Evolutionary conservation across 805 yeast species (phyloP).

Genomic region (Yueomyces sinensis): DNA sequence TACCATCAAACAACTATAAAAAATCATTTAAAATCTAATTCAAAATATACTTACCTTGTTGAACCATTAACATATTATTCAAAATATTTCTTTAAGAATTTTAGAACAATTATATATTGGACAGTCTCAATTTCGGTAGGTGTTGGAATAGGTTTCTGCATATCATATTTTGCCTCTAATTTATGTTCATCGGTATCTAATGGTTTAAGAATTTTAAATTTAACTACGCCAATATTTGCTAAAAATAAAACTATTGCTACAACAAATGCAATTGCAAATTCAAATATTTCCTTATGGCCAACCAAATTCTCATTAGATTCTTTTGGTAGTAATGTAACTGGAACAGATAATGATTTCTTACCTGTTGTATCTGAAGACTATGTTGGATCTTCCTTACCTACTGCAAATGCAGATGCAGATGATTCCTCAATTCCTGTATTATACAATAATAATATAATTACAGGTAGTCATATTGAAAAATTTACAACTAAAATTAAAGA

Average conservation of each 20-base stretch:
- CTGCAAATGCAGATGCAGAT: neutral
- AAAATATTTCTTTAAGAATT: neutral
- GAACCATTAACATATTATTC: too few species aligned
- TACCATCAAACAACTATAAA: too few species aligned
- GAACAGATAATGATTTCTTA: neutral
- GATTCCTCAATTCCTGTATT: neutral
- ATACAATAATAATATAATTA: too few species aligned
- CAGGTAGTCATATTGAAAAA: too few species aligned
- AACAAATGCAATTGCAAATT: neutral
- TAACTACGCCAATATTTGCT: neutral
- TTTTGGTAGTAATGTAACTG: neutral
- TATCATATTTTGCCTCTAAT: slow-evolving; percentile 7
- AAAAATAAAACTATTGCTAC: neutral
- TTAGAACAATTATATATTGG: slow-evolving; percentile 5
- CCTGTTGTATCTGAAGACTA: neutral
- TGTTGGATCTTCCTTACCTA: neutral
- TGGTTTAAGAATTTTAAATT: too few species aligned
- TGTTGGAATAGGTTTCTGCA: slow-evolving; percentile 20
- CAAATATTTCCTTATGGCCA: neutral
- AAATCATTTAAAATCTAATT: too few species aligned
- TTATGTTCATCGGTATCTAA: neutral
- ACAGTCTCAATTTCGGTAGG: slow-evolving; percentile 20
- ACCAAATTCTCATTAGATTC: neutral
- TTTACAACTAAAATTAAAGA: neutral
- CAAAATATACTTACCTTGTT: too few species aligned